These are phyloP conservation scores for Penicillium sp. DNA, from an alignment of 2,329 filamentous ascomycete genomes.

Conservation along the genomic window DNA sequence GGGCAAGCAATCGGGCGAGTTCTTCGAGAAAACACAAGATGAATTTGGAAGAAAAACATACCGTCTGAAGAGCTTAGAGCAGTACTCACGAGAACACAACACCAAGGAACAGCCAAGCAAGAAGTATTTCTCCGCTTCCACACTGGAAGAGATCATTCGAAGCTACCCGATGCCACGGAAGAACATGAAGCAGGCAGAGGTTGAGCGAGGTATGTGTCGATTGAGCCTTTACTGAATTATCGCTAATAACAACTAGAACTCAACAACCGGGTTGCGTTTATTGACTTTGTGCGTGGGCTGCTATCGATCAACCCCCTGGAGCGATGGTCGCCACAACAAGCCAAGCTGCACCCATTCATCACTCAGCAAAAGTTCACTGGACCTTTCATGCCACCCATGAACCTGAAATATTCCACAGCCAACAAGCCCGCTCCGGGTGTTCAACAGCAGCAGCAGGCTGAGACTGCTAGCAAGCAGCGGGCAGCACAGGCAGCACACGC, in stretches of 20 bases:
- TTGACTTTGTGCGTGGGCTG: constrained; percentile 93
- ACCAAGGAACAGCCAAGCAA: constrained; percentile 99
- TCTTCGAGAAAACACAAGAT: constrained; percentile 90
- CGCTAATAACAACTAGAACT: constrained; percentile 68
- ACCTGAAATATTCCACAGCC: constrained; percentile 81
- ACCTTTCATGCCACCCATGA: constrained; percentile 96
- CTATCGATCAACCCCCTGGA: constrained; percentile 95
- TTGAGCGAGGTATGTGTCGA: constrained; percentile 77
- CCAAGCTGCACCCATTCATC: constrained; percentile 96
- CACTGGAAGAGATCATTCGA: constrained; percentile 94
- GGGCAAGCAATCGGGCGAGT: constrained; percentile 95
- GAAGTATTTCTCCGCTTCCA: constrained; percentile 96
- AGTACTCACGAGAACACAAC: constrained; percentile 92
- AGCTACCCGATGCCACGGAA: constrained; percentile 98
- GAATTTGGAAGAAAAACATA: constrained; percentile 92
- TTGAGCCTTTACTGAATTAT: background rate
- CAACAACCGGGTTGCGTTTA: constrained; percentile 96
- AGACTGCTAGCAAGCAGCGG: constrained; percentile 89
- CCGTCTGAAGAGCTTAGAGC: constrained; percentile 94
- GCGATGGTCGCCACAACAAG: constrained; percentile 96
- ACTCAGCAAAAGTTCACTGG: constrained; percentile 97
- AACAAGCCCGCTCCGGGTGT: constrained; percentile 90
- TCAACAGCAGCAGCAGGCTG: constrained; percentile 93
- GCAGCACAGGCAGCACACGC: constrained; percentile 68
- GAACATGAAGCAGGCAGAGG: constrained; percentile 97